Base-by-base conservation (phyloP, 495 filamentous ascomycete species). In the Penicillium longicatenatum region DNA sequence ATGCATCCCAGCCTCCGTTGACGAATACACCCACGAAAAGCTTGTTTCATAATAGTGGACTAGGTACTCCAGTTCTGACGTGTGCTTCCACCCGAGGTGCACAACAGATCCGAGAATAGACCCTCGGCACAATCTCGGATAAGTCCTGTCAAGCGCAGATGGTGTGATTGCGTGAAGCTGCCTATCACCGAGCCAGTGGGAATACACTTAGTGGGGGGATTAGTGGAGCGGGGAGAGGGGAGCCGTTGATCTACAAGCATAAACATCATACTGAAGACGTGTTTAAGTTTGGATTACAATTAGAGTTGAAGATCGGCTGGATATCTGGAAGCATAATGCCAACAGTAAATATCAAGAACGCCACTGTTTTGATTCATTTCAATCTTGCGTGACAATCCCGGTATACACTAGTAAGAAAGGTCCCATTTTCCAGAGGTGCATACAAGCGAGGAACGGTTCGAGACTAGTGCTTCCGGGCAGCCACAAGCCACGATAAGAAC, bases 31-130 rank as follows among this genome's bases (percentile, higher is more conserved):
- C 42, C 42, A 39, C 16, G 17, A 35, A 43, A 45, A 45, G 42
- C 42, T 45, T 45, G 42, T 45, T 45, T 45, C 42, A 45, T 2
- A 22, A 45, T 45, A 21, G 42, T 45, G 42, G 21, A 22, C 6
- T 3, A n/a, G n/a, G n/a, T 10, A n/a, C 10, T 22, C 42, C 42
- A 24, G 11, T 9, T 22, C 7, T 21, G 20, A 45, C 42, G 42
- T 22, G 42, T 45, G 21, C 42, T 3, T 11, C 42, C 17, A 5
- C 19, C 17, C 33, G 33, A n/a, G 8, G 31, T 14, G n/a, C 41
- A 16, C n/a, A 43, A 43, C 9, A 10, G n/a, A n/a, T n/a, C n/a
- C n/a, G n/a, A n/a, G n/a, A n/a, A n/a, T n/a, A 43, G 19, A 39
- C 5, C 6, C 11, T 9, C 12, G 35, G 12, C 35, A 39, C 6